Evolutionary conservation across 1,284 basidiomycete species (phyloP).

Genomic region (Apiotrichum akiyoshidainum): DNA sequence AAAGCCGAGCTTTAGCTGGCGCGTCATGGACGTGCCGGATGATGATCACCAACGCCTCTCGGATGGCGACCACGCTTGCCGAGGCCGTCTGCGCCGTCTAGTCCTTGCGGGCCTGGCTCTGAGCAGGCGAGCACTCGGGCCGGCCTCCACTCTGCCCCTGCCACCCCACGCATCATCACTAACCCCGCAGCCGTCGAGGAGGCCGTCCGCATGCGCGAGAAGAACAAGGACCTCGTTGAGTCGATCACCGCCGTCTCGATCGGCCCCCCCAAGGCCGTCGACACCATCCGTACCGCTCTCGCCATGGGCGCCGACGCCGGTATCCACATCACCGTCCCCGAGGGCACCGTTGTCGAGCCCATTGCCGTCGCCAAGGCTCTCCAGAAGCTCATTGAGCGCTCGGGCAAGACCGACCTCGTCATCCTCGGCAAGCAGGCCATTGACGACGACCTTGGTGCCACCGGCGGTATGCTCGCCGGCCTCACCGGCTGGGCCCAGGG

Average conservation of each 20-base stretch:
- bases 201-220: conserved; percentile 87
- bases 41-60: background rate
- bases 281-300: conserved; percentile 90
- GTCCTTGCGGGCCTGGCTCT: too few relatives aligned
- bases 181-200: conserved; percentile 83
- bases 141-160: background rate
- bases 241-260: conserved; percentile 89
- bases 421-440: conserved; percentile 99
- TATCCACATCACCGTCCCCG: conserved; percentile 83
- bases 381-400: conserved; percentile 67
- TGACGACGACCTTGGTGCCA: conserved; percentile 95
- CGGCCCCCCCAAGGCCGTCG: conserved; percentile 82
- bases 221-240: conserved; percentile 65
- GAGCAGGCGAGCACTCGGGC: too few relatives aligned
- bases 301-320: conserved; percentile 97
- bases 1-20: conserved; percentile 14
- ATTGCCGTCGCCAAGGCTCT: conserved; percentile 62
- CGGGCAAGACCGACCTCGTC: conserved; percentile 66
- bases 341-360: conserved; percentile 66
- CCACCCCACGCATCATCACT: background rate
- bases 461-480: conserved; percentile 96
- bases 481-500: conserved; percentile 90
- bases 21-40: background rate
- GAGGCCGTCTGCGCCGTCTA: background rate
- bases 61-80: background rate